Base-by-base conservation (phyloP, 1,284 basidiomycete genomes). In the Ceratobasidium sp. region DNA sequence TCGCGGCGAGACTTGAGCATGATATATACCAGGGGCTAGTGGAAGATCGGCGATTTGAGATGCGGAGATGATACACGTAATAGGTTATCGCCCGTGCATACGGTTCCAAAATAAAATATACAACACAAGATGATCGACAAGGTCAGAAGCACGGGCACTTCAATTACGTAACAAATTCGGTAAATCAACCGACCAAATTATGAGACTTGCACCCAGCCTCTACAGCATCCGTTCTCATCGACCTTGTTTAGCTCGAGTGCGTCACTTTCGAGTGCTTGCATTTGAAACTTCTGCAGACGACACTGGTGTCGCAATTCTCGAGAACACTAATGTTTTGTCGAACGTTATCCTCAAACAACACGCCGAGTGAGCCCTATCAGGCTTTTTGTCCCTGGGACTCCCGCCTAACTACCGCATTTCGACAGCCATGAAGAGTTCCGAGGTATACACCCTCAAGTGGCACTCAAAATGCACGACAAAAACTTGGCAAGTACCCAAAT, bases 241-340 rank as follows among this genome's bases (percentile, higher is more conserved):
- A 11, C 39, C 41, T 1, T n/a, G 14, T 19, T 3, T 22, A 24
- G 22, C 51, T 46, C 53, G 34, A 56, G 48, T 71, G 13, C 66
- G 65, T 27, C n/a, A 56, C 11, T 74, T 83, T 16, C 78, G 87
- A 1, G 90, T 97, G 1, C 88, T 98, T 16, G 95, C 90, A 0
- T 81, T 98, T 46, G 86, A 86, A 77, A 84, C 92, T 0, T 95
- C 93, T 13, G 95, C 95, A 6, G 95, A 98, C 81, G 95, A 97
- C 80, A 92, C 94, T 0, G 96, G 94, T 79, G 93, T 90, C 19
- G 91, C 94, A 0, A 85, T 98, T 69, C 90, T 97, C 61, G 43
- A 86, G 87, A 83, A 88, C 27, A 85, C 88, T 9, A 79, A 85
- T 73, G 90, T 98, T 61, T 87, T 93, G 63, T 89, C 93, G 2